Percentiles rank a stretch among this genome's conserved stretches.
phyloP scores from a whole-genome alignment of 768 basidiomycete genomes.

The Tricholoma terreum region DNA sequence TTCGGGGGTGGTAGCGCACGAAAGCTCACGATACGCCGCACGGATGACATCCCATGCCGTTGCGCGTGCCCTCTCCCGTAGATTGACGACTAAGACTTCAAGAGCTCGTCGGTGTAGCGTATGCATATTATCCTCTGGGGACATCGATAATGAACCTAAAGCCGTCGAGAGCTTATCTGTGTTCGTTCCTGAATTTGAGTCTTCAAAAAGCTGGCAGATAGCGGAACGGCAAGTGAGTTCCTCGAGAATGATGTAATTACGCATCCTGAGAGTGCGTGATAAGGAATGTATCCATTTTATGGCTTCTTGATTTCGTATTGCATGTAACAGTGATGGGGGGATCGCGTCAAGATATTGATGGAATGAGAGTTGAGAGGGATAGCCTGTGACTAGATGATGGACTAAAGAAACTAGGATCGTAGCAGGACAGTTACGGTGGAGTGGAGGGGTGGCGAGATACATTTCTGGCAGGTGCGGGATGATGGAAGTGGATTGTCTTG shows the following conservation, averaged over 20 bases:
- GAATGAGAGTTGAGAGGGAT: constrained; percentile 66
- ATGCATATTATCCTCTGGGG: constrained; percentile 1
- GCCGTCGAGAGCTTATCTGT: not conserved
- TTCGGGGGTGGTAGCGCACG: constrained; percentile 28
- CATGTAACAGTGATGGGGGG: constrained; percentile 37
- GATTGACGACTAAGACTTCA: constrained; percentile 37
- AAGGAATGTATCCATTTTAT: constrained; percentile 52
- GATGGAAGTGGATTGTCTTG: constrained; percentile 59
- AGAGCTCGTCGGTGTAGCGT: constrained; percentile 40
- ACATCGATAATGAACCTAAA: constrained; percentile 11
- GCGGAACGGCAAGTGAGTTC: constrained; percentile 33
- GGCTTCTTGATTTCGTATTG: constrained; percentile 24
- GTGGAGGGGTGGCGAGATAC: constrained; percentile 30
- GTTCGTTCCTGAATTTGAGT: constrained; percentile 5
- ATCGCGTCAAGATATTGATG: constrained; percentile 42
- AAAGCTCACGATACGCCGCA: constrained; percentile 61
- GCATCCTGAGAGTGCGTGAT: constrained; percentile 47
- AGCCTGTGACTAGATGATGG: constrained; percentile 52
- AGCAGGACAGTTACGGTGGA: constrained; percentile 21
- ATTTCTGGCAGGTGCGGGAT: constrained; percentile 52
- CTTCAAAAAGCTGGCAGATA: constrained; percentile 20
- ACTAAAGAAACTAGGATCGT: constrained; percentile 51
- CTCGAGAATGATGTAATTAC: constrained; percentile 55
- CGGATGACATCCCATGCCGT: constrained; percentile 61
- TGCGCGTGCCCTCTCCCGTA: constrained; percentile 50